These are phyloP conservation scores for Acephala macrosclerotiorum DNA, from an alignment of 2,329 filamentous ascomycete genomes.

Conservation along the genomic window DNA sequence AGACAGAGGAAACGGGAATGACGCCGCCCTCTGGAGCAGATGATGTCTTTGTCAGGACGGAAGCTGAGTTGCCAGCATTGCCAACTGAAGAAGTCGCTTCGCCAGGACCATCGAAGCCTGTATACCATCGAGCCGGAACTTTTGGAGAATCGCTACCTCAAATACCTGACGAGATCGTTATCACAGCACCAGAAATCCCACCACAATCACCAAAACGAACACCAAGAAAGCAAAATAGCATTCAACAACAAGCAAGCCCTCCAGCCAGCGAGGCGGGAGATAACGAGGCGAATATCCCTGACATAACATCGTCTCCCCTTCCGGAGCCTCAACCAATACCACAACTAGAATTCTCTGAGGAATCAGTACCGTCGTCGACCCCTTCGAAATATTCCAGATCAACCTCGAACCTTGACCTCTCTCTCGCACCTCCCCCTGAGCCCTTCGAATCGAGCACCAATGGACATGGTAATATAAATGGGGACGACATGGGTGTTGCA, in stretches of 20 bases:
- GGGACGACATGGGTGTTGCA: neutral
- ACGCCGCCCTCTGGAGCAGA: slow-evolving; percentile 26
- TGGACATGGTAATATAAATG: neutral
- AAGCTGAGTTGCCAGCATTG: neutral
- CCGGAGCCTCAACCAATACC: slow-evolving; percentile 2
- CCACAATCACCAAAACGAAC: slow-evolving; percentile 6
- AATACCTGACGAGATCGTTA: neutral
- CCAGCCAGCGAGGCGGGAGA: slow-evolving; percentile 2
- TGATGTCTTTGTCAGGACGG: slow-evolving; percentile 4
- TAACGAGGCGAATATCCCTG: neutral
- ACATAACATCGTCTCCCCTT: neutral
- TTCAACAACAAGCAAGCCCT: slow-evolving; percentile 7
- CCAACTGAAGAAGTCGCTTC: slow-evolving; percentile 6
- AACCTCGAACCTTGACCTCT: neutral
- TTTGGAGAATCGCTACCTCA: neutral
- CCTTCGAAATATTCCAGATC: neutral
- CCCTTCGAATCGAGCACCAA: neutral
- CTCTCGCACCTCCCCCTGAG: neutral
- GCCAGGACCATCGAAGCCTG: slow-evolving; percentile 6
- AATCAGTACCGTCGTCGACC: neutral
- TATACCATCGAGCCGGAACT: neutral
- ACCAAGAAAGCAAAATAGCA: slow-evolving; percentile 17
- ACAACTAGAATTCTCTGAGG: neutral
- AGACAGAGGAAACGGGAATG: slow-evolving; percentile 25
- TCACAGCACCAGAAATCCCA: neutral